Base-by-base conservation (phyloP, 208 protist genomes). In the Trypanosoma mega region DNA sequence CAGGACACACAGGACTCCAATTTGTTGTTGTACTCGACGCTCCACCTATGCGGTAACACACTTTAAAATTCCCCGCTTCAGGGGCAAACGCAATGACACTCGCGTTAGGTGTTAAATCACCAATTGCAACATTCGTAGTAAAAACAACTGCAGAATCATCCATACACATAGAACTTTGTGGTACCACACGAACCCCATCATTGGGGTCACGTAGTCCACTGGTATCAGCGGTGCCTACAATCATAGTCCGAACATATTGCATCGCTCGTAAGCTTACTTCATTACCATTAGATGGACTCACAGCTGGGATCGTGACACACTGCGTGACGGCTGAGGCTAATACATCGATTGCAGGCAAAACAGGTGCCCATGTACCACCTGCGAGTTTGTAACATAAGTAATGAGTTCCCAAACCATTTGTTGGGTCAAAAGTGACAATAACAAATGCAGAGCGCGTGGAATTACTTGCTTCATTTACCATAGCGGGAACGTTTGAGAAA, bases 31-130 rank as follows among this genome's bases (percentile, higher is more conserved):
- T 48, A 45, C 50, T 67, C 7, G 34, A 51, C 23, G 56, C 51
- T 20, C 63, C 73, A 36, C 78, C 78, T 44, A 93, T 76, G 64
- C 82, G 86, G 66, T 96, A 94, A 74, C 90, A 96, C 67, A 96
- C 34, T 61, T 93, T 93, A 63, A 81, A 93, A 45, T 14, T 63
- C 6, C 85, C 85, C 1, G 60, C 45, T 34, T 50, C 52, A 23
- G 77, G 72, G 9, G 81, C 62, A 60, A 91, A 94, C 59, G 73
- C 72, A 47, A 93, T 71, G 5, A 77, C 66, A 14, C 43, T 52
- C 21, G 68, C 63, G 18, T 52, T 63, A 1, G 31, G 31, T 26
- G 39, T 31, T 3, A 45, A 30, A 18, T 61, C 51, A 0, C 53
- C 27, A 36, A 65, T 61, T 8, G 58, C 43, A 14, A 51, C 54